Conservation (phyloP, 1,284 basidiomycete species). For the Neonothopanus nambi region DNA sequence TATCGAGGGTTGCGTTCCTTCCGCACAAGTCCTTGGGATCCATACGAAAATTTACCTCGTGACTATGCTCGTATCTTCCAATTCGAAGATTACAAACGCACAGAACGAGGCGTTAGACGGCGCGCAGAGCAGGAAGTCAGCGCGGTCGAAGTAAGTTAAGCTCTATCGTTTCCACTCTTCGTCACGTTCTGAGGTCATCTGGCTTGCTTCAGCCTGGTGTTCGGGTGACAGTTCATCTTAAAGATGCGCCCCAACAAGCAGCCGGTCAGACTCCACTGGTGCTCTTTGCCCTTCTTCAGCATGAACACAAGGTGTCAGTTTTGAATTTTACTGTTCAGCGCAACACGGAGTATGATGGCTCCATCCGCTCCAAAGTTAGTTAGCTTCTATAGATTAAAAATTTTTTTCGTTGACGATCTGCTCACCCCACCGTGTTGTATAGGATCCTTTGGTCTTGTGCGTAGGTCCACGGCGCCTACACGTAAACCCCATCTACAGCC, state of each 20-base stretch:
- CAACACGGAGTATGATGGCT: conserved; percentile 92
- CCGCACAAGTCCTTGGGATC: conserved; percentile 96
- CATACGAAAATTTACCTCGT: conserved; percentile 92
- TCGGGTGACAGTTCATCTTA: conserved; percentile 74
- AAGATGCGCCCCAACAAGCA: conserved; percentile 67
- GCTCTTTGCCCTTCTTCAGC: conserved; percentile 85
- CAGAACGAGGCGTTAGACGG: conserved; percentile 74
- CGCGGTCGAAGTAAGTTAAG: conserved; percentile 59
- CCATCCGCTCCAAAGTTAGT: conserved; percentile 86
- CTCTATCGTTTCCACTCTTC: background rate
- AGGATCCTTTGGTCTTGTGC: conserved; percentile 90
- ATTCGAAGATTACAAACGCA: conserved; percentile 93
- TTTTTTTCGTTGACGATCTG: background rate
- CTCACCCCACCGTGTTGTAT: conserved; percentile 3
- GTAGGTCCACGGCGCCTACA: conserved; percentile 85
- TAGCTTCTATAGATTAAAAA: too few species aligned
- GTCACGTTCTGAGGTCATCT: conserved; percentile 4
- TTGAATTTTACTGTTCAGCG: conserved; percentile 92
- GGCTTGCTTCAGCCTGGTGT: conserved; percentile 65
- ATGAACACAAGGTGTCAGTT: conserved; percentile 96
- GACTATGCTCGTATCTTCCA: conserved; percentile 97
- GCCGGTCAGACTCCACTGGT: conserved; percentile 48
- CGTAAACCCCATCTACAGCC: conserved; percentile 90
- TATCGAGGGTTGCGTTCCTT: conserved; percentile 92
- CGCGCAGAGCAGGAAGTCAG: conserved; percentile 60